Evolutionary conservation across 2,329 filamentous ascomycete species (phyloP), one percentile per base, ranked within the genome.

Genomic region (Penicillium occitanis): DNA sequence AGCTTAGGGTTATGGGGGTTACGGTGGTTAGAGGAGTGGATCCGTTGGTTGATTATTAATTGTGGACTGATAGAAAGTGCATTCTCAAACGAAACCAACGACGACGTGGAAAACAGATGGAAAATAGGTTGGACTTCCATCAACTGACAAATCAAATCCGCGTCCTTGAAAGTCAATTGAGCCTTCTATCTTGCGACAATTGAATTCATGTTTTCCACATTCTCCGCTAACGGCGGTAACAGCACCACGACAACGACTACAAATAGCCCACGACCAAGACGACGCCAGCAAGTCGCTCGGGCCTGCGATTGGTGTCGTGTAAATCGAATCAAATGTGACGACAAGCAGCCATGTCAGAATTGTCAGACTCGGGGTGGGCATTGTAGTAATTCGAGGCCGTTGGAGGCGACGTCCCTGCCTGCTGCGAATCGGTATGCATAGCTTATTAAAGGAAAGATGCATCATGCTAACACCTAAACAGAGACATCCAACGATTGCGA

Each of bases 401-500:
- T 30, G 6, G 63, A 68, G 42, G 60, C 66, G 11, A 55, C 44
- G 17, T 63, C 66, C 28, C 48, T 68, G 5, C 63, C 67, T 2
- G 63, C 48, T 28, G 50, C 48, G 7, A 66, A 59, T 19, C 25
- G 42, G 63, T 61, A 42, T 8, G 44, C 25, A n/a, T 25, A 10
- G 30, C n/a, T 10, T 13, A 14, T 7, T 14, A 4, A 37, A 2
- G n/a, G 28, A 19, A 17, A 13, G 33, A 13, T 5, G 11, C 14
- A 10, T 11, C 5, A 35, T 40, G 11, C 63, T 61, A 60, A 61
- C 17, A 10, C n/a, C 13, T 1, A 7, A 44, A n/a, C 28, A 66
- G 68, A 25, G 66, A 69, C 40, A 67, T 70, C 30, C 63, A 68
- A 44, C 71, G 73, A n/a, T 67, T 81, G 58, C 75, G 73, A 65